phyloP scores from a whole-genome alignment of 1,284 basidiomycete genomes.

The Chiua sp. region DNA sequence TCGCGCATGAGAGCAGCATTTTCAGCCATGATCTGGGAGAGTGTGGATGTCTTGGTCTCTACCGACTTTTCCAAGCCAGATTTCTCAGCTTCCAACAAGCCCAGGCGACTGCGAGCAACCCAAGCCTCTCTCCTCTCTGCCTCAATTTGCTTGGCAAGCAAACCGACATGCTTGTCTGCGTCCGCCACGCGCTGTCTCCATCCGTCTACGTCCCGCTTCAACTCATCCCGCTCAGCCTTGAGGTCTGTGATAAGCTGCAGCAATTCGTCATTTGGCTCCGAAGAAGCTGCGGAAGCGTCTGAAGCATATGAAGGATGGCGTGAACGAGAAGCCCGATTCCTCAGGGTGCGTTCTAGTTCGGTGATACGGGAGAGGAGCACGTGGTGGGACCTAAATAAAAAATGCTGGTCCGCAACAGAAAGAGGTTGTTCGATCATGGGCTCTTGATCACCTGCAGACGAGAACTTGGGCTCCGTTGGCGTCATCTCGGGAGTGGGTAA shows the following conservation, averaged over 20 bases:
- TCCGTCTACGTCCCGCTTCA: conserved; percentile 77
- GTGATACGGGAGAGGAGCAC: conserved; percentile 79
- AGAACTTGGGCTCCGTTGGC: conserved; percentile 59
- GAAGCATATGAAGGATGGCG: conserved; percentile 61
- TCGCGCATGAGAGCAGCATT: conserved; percentile 38
- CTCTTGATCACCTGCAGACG: conserved; percentile 44
- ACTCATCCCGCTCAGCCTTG: conserved; percentile 78
- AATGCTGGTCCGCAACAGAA: conserved; percentile 73
- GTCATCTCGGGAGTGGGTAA: conserved; percentile 78
- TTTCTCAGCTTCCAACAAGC: conserved; percentile 71
- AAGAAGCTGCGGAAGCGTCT: conserved; percentile 44
- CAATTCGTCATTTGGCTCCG: conserved; percentile 74
- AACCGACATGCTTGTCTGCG: conserved; percentile 63
- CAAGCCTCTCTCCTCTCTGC: conserved; percentile 75
- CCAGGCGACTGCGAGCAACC: conserved; percentile 69
- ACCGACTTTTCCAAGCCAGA: conserved; percentile 52
- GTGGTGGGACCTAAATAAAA: conserved; percentile 81
- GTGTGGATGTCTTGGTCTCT: conserved; percentile 44
- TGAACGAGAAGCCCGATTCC: conserved; percentile 52
- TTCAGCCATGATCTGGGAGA: conserved; percentile 41
- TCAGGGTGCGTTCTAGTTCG: conserved; percentile 74
- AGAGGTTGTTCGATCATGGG: conserved; percentile 52
- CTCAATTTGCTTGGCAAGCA: conserved; percentile 69
- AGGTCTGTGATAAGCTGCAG: conserved; percentile 73
- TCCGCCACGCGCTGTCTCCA: conserved; percentile 74